Evolutionary conservation across 2,329 filamentous ascomycete genomes (phyloP), one percentile per base, ranked within the genome.

Genomic region (Colletotrichum sp.): DNA sequence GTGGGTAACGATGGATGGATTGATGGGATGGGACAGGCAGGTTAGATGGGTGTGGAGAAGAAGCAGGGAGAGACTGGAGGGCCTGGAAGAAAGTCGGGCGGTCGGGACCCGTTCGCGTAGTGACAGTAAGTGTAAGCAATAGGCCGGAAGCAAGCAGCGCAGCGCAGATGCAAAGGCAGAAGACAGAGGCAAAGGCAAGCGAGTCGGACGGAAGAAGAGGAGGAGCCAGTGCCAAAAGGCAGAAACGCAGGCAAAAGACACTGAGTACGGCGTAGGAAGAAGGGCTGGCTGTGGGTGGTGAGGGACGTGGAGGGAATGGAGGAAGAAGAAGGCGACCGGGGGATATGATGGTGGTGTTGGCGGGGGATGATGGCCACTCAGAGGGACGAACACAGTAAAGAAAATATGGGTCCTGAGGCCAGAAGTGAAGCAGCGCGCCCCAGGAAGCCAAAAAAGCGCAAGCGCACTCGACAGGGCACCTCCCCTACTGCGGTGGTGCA

Each of bases 351-450:
- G 36, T 72, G 68, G 72, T 44, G 55, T 34, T 55, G 16, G 52
- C 15, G 69, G 30, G 66, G 77, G 72, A 68, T 75, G 60, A 77
- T 78, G 76, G 77, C 78, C 73, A 77, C 67, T 74, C 55, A 76
- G 71, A 71, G 26, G 60, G 44, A 26, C 36, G 52, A 26, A 57
- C 57, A 60, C 78, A 39, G 78, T 76, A 79, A 16, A 59, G 77
- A 76, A 72, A 78, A 78, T 73, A 78, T 81, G 79, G 79, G 79
- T 79, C 78, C 77, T 78, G 71, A 79, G 80, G 81, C 80, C 80
- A 79, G 80, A 52, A 52, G 44, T 21, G 78, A 77, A 75, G 76
- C 76, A 77, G 78, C 76, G 30, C 66, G 63, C 32, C 21, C 52
- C 24, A n/a, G n/a, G n/a, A 39, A 60, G 62, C 52, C 36, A 26